Conservation (phyloP, 805 yeast genomes). For the Metschnikowia lachancei region DNA sequence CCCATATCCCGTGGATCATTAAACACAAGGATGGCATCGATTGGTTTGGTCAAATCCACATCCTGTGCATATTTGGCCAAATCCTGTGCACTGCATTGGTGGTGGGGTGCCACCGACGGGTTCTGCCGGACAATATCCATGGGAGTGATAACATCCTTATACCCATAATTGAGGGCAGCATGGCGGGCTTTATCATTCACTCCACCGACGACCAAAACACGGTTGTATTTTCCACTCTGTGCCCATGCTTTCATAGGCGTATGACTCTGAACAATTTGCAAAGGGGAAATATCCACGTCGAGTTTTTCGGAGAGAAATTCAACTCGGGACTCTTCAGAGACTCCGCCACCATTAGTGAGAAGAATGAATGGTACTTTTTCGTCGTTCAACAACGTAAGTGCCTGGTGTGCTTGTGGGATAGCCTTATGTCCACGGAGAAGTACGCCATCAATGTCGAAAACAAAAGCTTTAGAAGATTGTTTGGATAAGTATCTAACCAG, state of each 20-base stretch:
- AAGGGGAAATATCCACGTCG: constrained; percentile 45
- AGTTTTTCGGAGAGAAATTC: constrained; percentile 47
- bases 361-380: constrained; percentile 71
- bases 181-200: constrained; percentile 62
- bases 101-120: constrained; percentile 67
- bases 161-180: constrained; percentile 78
- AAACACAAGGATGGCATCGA: constrained; percentile 79
- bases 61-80: constrained; percentile 39
- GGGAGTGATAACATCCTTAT: constrained; percentile 68
- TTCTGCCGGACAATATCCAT: constrained; percentile 63
- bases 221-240: constrained; percentile 41
- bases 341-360: constrained; percentile 90
- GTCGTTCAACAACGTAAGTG: constrained; percentile 52
- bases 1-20: constrained; percentile 90
- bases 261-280: constrained; percentile 80
- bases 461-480: constrained; percentile 28
- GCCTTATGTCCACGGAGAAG: constrained; percentile 69
- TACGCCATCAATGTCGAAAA: constrained; percentile 79
- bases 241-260: constrained; percentile 74
- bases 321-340: constrained; percentile 59
- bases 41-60: constrained; percentile 34
- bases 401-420: constrained; percentile 61
- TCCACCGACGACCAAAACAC: constrained; percentile 86
- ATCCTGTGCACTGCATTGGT: constrained; percentile 48
- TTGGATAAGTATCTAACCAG: not conserved